phyloP scores from a whole-genome alignment of 2,329 filamentous ascomycete genomes.

The Rutstroemia sydowiana region DNA sequence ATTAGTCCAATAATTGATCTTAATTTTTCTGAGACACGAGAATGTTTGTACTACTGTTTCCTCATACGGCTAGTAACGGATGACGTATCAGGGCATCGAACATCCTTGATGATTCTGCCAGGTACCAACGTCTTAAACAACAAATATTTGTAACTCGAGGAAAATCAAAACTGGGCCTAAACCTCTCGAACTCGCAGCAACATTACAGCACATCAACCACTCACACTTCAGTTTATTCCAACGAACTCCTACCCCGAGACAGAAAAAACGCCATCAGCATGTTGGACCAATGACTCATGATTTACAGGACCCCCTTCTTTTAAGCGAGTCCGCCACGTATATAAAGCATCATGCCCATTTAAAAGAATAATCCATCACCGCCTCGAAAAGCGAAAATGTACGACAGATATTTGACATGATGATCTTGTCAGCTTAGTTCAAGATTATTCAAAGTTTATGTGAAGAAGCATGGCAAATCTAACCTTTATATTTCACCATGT shows the following conservation, averaged over 20 bases:
- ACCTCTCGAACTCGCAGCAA: not conserved
- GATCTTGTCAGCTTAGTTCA: not conserved
- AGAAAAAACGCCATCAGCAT: not conserved
- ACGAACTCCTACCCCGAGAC: not conserved
- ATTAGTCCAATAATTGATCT: too few species aligned
- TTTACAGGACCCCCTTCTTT: slow-evolving; percentile 1
- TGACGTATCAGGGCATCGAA: too few species aligned
- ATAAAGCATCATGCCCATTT: slow-evolving; percentile 2
- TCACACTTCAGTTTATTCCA: not conserved
- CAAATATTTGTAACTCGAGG: not conserved
- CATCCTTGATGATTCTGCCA: too few species aligned
- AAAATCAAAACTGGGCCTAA: not conserved
- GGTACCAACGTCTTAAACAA: not conserved
- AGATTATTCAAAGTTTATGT: not conserved
- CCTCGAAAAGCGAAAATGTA: slow-evolving; percentile 1
- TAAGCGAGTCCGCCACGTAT: slow-evolving; percentile 9
- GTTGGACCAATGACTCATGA: slow-evolving; percentile 1
- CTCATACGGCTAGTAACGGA: too few species aligned
- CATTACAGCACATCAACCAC: not conserved
- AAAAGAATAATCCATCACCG: not conserved
- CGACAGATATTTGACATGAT: not conserved
- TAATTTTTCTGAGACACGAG: too few species aligned
- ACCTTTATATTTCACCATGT: not conserved
- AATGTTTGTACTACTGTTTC: too few species aligned
- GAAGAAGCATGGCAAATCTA: not conserved